phyloP scores from a whole-genome alignment of 345 rosid genomes.

The Xanthoceras sorbifolium region DNA sequence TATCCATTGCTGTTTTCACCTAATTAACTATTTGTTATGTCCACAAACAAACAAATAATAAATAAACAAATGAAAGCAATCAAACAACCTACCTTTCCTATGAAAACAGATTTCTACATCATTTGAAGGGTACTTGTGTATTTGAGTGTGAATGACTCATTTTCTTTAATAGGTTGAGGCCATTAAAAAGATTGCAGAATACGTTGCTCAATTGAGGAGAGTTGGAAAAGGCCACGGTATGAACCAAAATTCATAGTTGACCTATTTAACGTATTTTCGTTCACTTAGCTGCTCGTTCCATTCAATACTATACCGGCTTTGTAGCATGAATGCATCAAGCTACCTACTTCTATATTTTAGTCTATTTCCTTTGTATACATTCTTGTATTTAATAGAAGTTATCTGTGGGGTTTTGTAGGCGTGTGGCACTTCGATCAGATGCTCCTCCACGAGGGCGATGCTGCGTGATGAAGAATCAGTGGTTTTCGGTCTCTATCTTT shows the following conservation, averaged over 20 bases:
- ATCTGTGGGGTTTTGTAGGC: constrained; percentile 36
- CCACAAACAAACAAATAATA: neutral
- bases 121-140: neutral
- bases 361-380: neutral
- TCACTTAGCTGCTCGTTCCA: neutral
- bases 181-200: constrained; percentile 63
- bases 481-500: neutral
- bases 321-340: neutral
- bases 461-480: constrained; percentile 22
- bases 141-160: neutral
- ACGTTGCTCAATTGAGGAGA: constrained; percentile 62
- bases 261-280: neutral
- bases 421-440: constrained; percentile 74
- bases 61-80: neutral
- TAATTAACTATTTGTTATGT: neutral
- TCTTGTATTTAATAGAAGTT: neutral
- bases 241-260: neutral
- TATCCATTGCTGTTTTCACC: neutral
- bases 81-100: neutral
- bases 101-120: neutral
- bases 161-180: constrained; percentile 54
- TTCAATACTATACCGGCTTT: neutral
- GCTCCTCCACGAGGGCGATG: constrained; percentile 47
- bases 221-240: constrained; percentile 86
- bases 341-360: no score